A percentile compares a stretch with the other conserved stretches of the same genome.
phyloP scores from a whole-genome alignment of 345 rosid species.

The Lepidium didymum region DNA sequence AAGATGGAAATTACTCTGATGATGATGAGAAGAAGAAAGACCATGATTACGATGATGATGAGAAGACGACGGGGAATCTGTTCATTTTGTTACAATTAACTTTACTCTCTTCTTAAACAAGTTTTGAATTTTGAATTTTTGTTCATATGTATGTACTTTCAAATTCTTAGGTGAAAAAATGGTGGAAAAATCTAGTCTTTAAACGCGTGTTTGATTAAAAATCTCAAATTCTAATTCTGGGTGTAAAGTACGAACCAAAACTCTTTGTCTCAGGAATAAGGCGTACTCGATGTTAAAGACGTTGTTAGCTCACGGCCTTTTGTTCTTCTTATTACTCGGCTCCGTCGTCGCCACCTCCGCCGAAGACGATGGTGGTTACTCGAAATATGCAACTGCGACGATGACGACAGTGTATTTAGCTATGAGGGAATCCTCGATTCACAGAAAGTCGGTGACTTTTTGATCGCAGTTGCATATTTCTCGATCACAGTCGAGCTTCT shows the following conservation, averaged over 20 bases:
- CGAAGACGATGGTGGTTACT: slow-evolving; percentile 36
- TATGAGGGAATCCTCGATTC: no score
- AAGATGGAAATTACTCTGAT: not conserved
- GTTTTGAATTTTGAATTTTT: no score
- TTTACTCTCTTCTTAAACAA: slow-evolving; percentile 5
- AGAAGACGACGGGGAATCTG: slow-evolving; percentile 27
- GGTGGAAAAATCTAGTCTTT: not conserved
- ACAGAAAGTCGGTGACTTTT: no score
- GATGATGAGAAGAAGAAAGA: slow-evolving; percentile 12
- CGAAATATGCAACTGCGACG: slow-evolving; percentile 84
- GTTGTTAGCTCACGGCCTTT: slow-evolving; percentile 35
- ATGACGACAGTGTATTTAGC: no score
- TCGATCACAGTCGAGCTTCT: no score
- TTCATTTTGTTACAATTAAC: not conserved
- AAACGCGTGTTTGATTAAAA: no score
- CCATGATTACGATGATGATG: slow-evolving; percentile 31
- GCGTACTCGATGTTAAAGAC: slow-evolving; percentile 48
- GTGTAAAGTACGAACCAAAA: no score
- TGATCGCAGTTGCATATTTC: no score
- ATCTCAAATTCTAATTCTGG: no score
- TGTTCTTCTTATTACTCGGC: slow-evolving; percentile 23
- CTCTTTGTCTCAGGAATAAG: slow-evolving; percentile 3
- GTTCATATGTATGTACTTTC: not conserved
- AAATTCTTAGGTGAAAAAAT: not conserved
- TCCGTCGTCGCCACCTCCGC: slow-evolving; percentile 35